These are phyloP conservation scores for Paratinospora sagittata DNA, from an alignment of 164 flowering plant species.

Conservation along the genomic window DNA sequence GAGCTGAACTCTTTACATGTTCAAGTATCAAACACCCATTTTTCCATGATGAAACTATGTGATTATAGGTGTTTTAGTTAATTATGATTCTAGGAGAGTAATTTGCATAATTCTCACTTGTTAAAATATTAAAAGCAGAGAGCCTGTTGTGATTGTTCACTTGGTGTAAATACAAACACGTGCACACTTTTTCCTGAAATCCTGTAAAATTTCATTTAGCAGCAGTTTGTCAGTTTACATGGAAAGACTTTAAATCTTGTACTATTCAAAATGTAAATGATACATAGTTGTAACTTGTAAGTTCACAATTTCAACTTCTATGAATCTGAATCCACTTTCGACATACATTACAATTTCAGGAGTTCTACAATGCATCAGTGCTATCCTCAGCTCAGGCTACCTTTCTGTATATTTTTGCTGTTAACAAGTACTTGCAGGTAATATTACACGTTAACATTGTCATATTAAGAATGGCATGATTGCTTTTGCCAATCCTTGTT, in stretches of 20 bases:
- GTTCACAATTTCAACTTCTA: background rate
- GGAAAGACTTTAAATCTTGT: background rate
- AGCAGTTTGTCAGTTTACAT: background rate
- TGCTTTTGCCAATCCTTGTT: background rate
- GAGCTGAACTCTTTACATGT: no score
- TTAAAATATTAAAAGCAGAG: no score
- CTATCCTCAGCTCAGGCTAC: constrained; percentile 75
- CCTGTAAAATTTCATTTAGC: background rate
- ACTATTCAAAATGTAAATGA: background rate
- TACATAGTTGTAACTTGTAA: background rate
- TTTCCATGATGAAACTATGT: no score
- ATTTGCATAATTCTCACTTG: no score
- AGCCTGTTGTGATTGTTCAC: no score
- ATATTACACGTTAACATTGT: background rate
- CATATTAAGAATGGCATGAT: background rate
- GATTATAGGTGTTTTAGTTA: no score
- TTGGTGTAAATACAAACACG: background rate
- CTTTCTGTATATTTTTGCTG: constrained; percentile 75
- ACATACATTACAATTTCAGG: constrained; percentile 31
- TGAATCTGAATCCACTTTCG: background rate
- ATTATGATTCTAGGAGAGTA: no score
- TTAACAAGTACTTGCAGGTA: constrained; percentile 94
- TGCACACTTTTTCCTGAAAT: background rate
- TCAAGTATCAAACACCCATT: no score
- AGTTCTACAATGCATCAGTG: constrained; percentile 64